These are phyloP conservation scores for Clonostachys solani DNA, from an alignment of 2,329 filamentous ascomycete species.

Conservation along the genomic window DNA sequence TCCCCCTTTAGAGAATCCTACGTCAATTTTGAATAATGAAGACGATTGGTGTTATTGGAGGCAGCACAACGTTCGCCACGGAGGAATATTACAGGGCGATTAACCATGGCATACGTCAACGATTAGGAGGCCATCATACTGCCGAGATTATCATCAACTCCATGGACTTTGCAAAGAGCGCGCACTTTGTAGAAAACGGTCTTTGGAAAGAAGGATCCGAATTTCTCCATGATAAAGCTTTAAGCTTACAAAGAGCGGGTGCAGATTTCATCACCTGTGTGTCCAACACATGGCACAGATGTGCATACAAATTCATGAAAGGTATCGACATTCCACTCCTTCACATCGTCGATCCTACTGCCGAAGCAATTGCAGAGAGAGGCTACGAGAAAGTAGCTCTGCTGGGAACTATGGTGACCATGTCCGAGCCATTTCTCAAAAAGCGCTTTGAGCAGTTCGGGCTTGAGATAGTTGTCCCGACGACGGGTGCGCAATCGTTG, in stretches of 20 bases:
- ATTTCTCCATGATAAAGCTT: constrained; percentile 8
- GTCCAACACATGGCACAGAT: constrained; percentile 17
- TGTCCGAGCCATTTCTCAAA: constrained; percentile 16
- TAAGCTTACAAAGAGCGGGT: constrained; percentile 10
- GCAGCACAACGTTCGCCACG: constrained; percentile 18
- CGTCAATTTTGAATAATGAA: too few relatives aligned
- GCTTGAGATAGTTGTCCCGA: constrained; percentile 6
- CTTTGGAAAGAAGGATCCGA: constrained; percentile 8
- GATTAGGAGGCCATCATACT: constrained; percentile 13
- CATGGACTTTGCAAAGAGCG: constrained; percentile 13
- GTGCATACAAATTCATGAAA: constrained; percentile 5
- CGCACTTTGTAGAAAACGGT: background rate
- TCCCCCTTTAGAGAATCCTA: too few relatives aligned
- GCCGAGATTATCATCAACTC: constrained; percentile 12
- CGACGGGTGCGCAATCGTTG: background rate
- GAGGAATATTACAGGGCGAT: constrained; percentile 16
- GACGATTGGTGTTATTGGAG: constrained; percentile 12
- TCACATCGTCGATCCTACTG: constrained; percentile 16
- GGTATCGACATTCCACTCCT: constrained; percentile 10
- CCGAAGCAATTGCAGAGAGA: constrained; percentile 4
- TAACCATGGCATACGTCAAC: constrained; percentile 12
- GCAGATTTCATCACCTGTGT: constrained; percentile 14
- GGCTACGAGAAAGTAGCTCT: constrained; percentile 9
- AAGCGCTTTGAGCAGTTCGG: constrained; percentile 6
- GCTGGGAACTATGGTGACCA: constrained; percentile 13